These are phyloP conservation scores for Camelina sativa DNA, from an alignment of 345 rosid genomes.

Conservation along the genomic window DNA sequence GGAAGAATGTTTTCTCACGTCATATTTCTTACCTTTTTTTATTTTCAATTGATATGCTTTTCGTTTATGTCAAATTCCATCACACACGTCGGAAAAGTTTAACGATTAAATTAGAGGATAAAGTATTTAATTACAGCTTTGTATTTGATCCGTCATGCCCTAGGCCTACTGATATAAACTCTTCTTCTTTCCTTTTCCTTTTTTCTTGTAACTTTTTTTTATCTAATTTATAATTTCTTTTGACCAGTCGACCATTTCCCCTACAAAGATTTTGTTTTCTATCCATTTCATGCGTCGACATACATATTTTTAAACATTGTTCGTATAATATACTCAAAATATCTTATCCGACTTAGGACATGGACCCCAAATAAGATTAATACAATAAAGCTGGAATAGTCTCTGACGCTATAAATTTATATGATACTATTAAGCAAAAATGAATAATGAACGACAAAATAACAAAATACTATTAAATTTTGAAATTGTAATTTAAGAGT, in stretches of 20 bases:
- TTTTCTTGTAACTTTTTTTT: not conserved
- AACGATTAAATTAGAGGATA: constrained; percentile 1
- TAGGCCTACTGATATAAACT: constrained; percentile 5
- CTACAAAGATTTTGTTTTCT: not conserved
- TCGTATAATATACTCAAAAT: constrained; percentile 27
- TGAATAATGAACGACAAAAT: not conserved
- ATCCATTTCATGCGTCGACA: not conserved
- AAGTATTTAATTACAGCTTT: constrained; percentile 24
- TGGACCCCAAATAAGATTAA: constrained; percentile 25
- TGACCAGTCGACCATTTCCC: constrained; percentile 29
- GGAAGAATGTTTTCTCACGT: constrained; percentile 29
- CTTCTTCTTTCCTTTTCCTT: not conserved
- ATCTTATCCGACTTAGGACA: constrained; percentile 36
- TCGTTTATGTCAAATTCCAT: constrained; percentile 2
- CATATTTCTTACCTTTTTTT: constrained; percentile 22
- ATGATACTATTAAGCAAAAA: too few relatives aligned
- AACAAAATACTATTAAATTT: not conserved
- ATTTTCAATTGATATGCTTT: not conserved
- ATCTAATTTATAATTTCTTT: constrained; percentile 11
- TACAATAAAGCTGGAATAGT: not conserved
- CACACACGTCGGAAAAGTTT: constrained; percentile 34
- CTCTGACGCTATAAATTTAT: not conserved
- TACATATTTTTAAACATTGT: not conserved
- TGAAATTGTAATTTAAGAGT: not conserved
- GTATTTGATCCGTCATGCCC: constrained; percentile 18